A percentile compares a stretch with the other conserved stretches of the same genome.
Conservation (phyloP, 2,329 filamentous ascomycete species). For the Neoarthrinium moseri region DNA sequence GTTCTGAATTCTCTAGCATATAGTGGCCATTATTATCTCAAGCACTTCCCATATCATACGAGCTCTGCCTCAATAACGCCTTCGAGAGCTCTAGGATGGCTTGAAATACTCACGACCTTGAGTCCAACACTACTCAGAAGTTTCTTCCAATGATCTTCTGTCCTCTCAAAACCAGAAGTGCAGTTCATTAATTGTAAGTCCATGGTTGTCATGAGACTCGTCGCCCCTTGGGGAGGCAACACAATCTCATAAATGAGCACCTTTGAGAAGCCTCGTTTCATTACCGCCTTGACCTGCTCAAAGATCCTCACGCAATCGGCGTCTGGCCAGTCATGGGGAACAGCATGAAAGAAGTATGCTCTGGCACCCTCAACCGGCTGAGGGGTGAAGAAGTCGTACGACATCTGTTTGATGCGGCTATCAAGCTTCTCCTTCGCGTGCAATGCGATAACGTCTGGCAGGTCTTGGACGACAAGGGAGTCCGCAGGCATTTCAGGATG, state of each 20-base stretch:
- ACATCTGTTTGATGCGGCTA: slow-evolving; percentile 20
- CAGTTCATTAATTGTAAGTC: slow-evolving; percentile 7
- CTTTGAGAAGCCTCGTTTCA: slow-evolving; percentile 46
- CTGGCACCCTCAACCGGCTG: slow-evolving; percentile 24
- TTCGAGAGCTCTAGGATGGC: not conserved
- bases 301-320: slow-evolving; percentile 29
- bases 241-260: slow-evolving; percentile 31
- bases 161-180: slow-evolving; percentile 1
- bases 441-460: slow-evolving; percentile 25
- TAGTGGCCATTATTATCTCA: no score
- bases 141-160: not conserved
- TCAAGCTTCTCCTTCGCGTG: slow-evolving; percentile 8
- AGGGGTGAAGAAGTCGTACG: slow-evolving; percentile 30
- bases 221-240: not conserved
- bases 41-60: not conserved
- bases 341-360: slow-evolving; percentile 29
- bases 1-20: no score
- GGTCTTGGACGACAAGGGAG: slow-evolving; percentile 37
- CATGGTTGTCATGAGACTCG: not conserved
- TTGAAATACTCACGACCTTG: not conserved
- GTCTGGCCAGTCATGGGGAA: slow-evolving; percentile 41
- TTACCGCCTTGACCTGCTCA: slow-evolving; percentile 45
- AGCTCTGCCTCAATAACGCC: slow-evolving; percentile 9
- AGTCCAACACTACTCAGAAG: slow-evolving; percentile 1
- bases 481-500: slow-evolving; percentile 29